Evolutionary conservation across 371 early-diverging fungal species (phyloP), one percentile per base, ranked within the genome.

Genomic region (Cokeromyces recurvatus): DNA sequence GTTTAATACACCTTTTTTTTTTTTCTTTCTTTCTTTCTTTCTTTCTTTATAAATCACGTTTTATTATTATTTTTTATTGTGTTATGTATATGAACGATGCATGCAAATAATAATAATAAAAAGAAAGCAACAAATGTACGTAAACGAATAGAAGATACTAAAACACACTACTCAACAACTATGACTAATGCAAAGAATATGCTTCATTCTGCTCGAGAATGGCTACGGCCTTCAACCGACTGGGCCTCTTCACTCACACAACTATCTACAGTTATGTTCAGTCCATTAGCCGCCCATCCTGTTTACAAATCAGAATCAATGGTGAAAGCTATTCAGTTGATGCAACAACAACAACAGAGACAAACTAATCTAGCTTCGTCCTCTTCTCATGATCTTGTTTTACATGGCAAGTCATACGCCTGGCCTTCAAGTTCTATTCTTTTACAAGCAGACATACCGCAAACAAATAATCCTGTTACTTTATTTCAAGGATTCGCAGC

Each of bases 401-500:
- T 65, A 17, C 63, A 61, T 12, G 61, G 57, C 9, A 48, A 36
- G 9, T 46, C 38, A 9, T 55, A 52, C 34, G 57, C 66, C 14
- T 68, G 65, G 68, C 72, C 76, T 1, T 66, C 68, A 2, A 71
- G 76, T 35, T 58, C 70, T 17, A 71, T 68, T 25, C 54, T 81
- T 2, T 48, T 79, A 24, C 55, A 67, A 16, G 72, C 71, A 17
- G 83, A 79, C 20, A 79, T 84, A 53, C 84, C 84, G 32, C 29
- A 29, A 43, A 59, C 79, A 14, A 65, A 51, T 8, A 59, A 72
- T 4, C 70, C 77, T 5, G 67, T 84, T 2, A 78, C 81, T 9
- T 47, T 84, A 15, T 80, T 81, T 38, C 81, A 81, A 55, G 81
- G 84, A 10, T 84, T 79, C 55, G 77, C 74, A 29, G 72, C 79